A percentile compares a stretch with the other conserved stretches of the same genome.
Evolutionary conservation across 169 alveolate species (phyloP).

Genomic region (Cardiosporidium cionae): DNA sequence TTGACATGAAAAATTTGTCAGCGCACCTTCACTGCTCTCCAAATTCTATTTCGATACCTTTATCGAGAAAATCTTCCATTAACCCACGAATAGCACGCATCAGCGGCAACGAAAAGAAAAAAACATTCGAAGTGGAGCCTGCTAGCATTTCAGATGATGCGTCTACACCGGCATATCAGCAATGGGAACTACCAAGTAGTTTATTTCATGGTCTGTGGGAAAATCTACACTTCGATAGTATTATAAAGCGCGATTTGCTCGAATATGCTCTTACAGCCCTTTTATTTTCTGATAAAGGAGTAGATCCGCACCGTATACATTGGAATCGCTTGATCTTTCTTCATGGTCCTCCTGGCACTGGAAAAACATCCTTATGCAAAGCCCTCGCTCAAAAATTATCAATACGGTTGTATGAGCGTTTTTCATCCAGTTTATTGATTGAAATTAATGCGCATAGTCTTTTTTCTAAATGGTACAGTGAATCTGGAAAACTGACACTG

Average conservation of each 20-base stretch:
- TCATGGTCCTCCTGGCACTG: conserved; percentile 69
- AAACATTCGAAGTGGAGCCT: too few relatives aligned
- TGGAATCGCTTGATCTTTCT: conserved; percentile 57
- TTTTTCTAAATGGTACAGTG: conserved; percentile 64
- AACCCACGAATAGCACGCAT: too few relatives aligned
- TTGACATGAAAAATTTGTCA: too few relatives aligned
- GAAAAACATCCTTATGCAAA: conserved; percentile 53
- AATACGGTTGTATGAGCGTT: conserved; percentile 34
- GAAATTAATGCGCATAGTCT: conserved; percentile 59
- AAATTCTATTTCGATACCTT: too few relatives aligned
- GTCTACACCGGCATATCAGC: conserved; percentile 46
- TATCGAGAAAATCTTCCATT: too few relatives aligned
- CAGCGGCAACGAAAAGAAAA: too few relatives aligned
- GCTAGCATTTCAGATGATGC: too few relatives aligned
- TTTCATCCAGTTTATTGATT: conserved; percentile 33
- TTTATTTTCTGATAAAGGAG: conserved; percentile 45
- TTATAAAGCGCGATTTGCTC: conserved; percentile 48
- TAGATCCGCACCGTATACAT: conserved; percentile 50
- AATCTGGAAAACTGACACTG: conserved; percentile 62
- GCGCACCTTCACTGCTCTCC: too few relatives aligned
- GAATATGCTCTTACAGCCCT: conserved; percentile 53
- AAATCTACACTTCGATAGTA: conserved; percentile 48
- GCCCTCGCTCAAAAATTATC: conserved; percentile 50
- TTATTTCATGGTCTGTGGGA: conserved; percentile 64
- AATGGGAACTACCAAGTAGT: conserved; percentile 54